Percentiles rank a stretch among this genome's conserved stretches.
Evolutionary conservation across 2,329 filamentous ascomycete species (phyloP).

Genomic region (Rhynchosporium graminicola): DNA sequence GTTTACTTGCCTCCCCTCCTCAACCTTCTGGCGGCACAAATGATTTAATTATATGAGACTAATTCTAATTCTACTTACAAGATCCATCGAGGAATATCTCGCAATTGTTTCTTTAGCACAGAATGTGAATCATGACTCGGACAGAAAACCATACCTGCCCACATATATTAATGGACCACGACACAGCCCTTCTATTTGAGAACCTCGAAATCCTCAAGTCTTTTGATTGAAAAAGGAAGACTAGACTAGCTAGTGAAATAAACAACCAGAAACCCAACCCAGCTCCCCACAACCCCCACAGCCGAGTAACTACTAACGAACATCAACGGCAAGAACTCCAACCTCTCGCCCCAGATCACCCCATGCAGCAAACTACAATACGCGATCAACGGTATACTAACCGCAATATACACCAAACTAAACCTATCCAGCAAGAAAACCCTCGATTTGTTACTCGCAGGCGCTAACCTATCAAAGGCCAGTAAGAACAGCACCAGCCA

Average conservation of each 20-base stretch:
- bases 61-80: too few species aligned
- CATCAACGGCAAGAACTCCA: constrained; percentile 94
- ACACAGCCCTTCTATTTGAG: too few species aligned
- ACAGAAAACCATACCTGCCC: too few species aligned
- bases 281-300: constrained; percentile 92
- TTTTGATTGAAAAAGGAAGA: too few species aligned
- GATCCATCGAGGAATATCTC: too few species aligned
- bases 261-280: constrained; percentile 91
- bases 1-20: background rate
- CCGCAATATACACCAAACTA: constrained; percentile 82
- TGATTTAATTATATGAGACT: background rate
- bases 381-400: constrained; percentile 84
- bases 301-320: constrained; percentile 95
- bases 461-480: constrained; percentile 83
- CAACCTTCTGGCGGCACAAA: background rate
- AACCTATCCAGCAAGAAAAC: constrained; percentile 92
- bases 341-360: constrained; percentile 77
- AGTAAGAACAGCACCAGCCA: constrained; percentile 88
- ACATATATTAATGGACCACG: too few species aligned
- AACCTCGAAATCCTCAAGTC: too few species aligned
- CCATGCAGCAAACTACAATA: constrained; percentile 87
- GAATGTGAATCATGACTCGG: too few species aligned
- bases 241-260: constrained; percentile 61
- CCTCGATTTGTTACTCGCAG: constrained; percentile 75
- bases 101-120: too few species aligned